Evolutionary conservation across 2,329 filamentous ascomycete genomes (phyloP).

Genomic region (Fusarium keratoplasticum): DNA sequence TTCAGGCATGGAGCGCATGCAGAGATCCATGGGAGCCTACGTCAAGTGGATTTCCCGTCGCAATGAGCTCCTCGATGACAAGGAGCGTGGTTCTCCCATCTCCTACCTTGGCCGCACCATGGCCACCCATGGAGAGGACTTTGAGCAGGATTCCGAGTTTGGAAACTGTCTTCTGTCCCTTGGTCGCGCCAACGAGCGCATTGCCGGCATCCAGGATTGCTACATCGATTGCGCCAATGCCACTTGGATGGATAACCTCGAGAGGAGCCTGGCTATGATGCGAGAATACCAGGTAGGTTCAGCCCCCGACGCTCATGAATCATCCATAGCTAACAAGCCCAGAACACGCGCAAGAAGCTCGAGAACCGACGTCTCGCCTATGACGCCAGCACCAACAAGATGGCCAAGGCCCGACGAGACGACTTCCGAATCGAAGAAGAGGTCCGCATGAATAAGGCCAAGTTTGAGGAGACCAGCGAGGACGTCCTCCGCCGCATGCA

Average conservation of each 20-base stretch:
- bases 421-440: constrained; percentile 96
- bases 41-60: constrained; percentile 89
- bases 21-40: constrained; percentile 86
- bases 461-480: constrained; percentile 95
- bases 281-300: constrained; percentile 90
- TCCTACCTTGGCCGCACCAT: constrained; percentile 86
- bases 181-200: constrained; percentile 88
- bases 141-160: constrained; percentile 90
- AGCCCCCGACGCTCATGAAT: not conserved
- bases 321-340: constrained; percentile 45
- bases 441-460: constrained; percentile 88
- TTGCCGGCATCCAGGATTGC: constrained; percentile 86
- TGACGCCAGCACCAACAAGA: constrained; percentile 88
- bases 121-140: constrained; percentile 91
- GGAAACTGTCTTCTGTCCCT: constrained; percentile 83
- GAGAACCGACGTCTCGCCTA: constrained; percentile 90
- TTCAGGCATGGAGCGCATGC: constrained; percentile 88
- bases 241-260: constrained; percentile 91
- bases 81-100: constrained; percentile 85
- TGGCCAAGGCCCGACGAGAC: constrained; percentile 93
- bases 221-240: constrained; percentile 83
- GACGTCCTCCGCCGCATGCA: constrained; percentile 94
- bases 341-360: constrained; percentile 89
- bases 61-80: constrained; percentile 82
- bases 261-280: constrained; percentile 91